Evolutionary conservation across 2,329 filamentous ascomycete species (phyloP).

Genomic region (Phyllosticta citrichinensis): DNA sequence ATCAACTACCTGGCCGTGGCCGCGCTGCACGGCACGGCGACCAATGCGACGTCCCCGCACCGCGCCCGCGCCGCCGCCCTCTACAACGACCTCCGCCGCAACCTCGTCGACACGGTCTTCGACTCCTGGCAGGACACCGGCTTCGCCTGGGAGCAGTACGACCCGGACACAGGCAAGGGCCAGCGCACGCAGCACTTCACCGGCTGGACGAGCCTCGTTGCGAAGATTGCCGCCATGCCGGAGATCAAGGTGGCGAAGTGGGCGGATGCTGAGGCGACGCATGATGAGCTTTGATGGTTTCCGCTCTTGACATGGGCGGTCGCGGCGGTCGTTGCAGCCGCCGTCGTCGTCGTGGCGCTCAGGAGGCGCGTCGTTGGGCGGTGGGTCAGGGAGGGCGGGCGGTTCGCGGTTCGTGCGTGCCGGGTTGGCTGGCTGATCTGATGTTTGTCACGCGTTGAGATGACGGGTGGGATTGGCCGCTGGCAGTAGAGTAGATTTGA

Average conservation of each 20-base stretch:
- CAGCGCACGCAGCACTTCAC: slow-evolving; percentile 97
- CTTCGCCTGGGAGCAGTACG: slow-evolving; percentile 98
- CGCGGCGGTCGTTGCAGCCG: no score
- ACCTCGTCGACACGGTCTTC: slow-evolving; percentile 82
- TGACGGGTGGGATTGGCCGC: no score
- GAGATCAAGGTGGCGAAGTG: slow-evolving; percentile 40
- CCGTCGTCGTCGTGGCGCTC: no score
- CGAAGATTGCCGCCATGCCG: slow-evolving; percentile 95
- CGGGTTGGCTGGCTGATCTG: no score
- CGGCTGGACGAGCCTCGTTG: slow-evolving; percentile 95
- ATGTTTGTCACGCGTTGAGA: no score
- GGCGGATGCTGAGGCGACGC: slow-evolving; percentile 17
- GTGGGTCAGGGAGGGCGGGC: no score
- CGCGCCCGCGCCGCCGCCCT: slow-evolving; percentile 58
- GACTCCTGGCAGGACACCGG: slow-evolving; percentile 81
- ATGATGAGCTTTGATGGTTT: slow-evolving; percentile 39
- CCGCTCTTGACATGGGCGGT: no score
- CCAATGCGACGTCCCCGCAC: slow-evolving; percentile 57
- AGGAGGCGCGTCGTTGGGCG: no score
- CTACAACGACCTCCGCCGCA: slow-evolving; percentile 68
- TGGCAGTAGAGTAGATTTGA: no score
- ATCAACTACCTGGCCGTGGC: slow-evolving; percentile 82
- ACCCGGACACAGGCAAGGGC: slow-evolving; percentile 83
- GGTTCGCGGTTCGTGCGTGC: no score
- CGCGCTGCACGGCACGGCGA: slow-evolving; percentile 43